A percentile compares a stretch with the other conserved stretches of the same genome.
phyloP scores from a whole-genome alignment of 2,329 filamentous ascomycete species.

The Phyllosticta citribraziliensis region DNA sequence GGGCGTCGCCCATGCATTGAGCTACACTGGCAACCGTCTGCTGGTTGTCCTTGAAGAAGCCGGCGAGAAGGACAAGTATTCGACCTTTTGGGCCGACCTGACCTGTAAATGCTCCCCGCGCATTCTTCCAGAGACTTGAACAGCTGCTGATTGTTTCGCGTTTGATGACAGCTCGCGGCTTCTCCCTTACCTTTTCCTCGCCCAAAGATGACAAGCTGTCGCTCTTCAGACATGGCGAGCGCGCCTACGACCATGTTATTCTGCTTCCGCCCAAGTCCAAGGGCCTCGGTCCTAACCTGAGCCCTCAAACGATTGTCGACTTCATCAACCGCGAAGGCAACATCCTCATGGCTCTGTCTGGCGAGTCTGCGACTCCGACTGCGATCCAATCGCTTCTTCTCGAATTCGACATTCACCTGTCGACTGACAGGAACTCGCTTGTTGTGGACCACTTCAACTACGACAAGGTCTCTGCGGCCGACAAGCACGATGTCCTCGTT shows the following conservation, averaged over 20 bases:
- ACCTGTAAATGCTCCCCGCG: not conserved
- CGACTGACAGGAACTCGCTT: conserved; percentile 70
- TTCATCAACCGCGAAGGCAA: conserved; percentile 91
- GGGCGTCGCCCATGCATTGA: conserved; percentile 62
- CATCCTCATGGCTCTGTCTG: conserved; percentile 75
- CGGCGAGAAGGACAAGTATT: conserved; percentile 71
- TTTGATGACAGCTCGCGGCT: conserved; percentile 60
- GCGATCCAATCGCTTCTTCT: conserved; percentile 69
- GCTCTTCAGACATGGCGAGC: conserved; percentile 78
- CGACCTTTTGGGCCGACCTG: conserved; percentile 67
- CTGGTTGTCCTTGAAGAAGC: conserved; percentile 80
- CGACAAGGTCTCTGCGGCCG: conserved; percentile 63
- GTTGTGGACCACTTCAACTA: conserved; percentile 96
- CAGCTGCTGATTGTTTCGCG: not conserved
- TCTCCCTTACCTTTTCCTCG: conserved; percentile 68
- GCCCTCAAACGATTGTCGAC: conserved; percentile 75
- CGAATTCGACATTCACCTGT: conserved; percentile 83
- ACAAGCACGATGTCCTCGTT: conserved; percentile 82
- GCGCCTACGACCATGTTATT: conserved; percentile 82
- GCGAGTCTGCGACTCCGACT: conserved; percentile 57
- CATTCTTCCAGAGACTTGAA: not conserved
- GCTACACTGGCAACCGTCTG: conserved; percentile 68
- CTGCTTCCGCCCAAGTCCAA: conserved; percentile 86
- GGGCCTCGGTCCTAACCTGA: conserved; percentile 81
- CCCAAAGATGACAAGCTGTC: conserved; percentile 69